Conservation (phyloP, 805 yeast genomes). For the Candida argentea region DNA sequence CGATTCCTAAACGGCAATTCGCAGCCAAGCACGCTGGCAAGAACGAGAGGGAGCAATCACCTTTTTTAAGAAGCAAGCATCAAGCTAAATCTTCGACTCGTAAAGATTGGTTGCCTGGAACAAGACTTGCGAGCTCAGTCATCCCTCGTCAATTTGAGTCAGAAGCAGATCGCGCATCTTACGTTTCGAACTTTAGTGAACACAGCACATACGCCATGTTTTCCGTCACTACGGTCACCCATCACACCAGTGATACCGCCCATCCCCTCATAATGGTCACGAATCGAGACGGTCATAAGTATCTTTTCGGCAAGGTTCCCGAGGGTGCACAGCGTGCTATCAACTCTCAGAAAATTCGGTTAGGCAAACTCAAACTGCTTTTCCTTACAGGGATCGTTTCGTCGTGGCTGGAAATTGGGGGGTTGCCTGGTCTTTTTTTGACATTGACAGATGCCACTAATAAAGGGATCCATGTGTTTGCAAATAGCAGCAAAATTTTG, state of each 20-base stretch:
- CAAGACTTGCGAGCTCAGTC: slow-evolving; percentile 6
- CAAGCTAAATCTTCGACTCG: background rate
- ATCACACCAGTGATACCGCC: slow-evolving; percentile 41
- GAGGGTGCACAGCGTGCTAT: slow-evolving; percentile 82
- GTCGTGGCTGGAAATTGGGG: slow-evolving; percentile 76
- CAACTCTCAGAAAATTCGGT: slow-evolving; percentile 46
- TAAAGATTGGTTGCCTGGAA: no score
- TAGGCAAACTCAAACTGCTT: slow-evolving; percentile 51
- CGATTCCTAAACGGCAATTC: no score
- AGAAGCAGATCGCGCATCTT: slow-evolving; percentile 4
- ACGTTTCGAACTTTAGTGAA: slow-evolving; percentile 5
- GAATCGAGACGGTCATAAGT: slow-evolving; percentile 41
- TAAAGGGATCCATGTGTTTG: slow-evolving; percentile 42
- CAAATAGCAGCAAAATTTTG: slow-evolving; percentile 24
- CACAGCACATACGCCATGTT: slow-evolving; percentile 7
- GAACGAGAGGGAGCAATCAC: no score
- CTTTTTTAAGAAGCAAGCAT: background rate
- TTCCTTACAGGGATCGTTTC: slow-evolving; percentile 67
- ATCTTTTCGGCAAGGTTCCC: slow-evolving; percentile 67
- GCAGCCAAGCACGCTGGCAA: no score
- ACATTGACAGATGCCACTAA: slow-evolving; percentile 75
- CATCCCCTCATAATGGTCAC: slow-evolving; percentile 48
- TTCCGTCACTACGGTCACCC: slow-evolving; percentile 15
- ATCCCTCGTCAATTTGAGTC: slow-evolving; percentile 5
- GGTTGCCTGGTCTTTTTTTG: slow-evolving; percentile 80